Conservation (phyloP, 495 filamentous ascomycete genomes). For the Hyaloscypha bicolor region DNA sequence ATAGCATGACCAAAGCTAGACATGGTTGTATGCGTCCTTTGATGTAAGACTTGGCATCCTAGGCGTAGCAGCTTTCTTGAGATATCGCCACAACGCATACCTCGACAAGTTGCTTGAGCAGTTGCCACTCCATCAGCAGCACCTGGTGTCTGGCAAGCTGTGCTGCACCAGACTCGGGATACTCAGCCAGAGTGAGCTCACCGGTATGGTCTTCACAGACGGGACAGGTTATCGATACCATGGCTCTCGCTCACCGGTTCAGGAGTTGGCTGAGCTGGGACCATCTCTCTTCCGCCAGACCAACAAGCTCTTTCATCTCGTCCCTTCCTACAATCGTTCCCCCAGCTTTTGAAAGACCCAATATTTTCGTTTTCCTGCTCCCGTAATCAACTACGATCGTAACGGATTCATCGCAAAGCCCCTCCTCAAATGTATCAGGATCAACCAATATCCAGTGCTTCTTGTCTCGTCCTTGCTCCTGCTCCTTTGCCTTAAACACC, state of each 20-base stretch:
- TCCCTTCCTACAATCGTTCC: constrained; percentile 61
- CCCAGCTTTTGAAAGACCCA: constrained; percentile 80
- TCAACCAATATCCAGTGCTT: constrained; percentile 80
- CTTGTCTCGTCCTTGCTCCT: constrained; percentile 46
- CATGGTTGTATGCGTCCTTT: background rate
- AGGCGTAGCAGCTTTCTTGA: background rate
- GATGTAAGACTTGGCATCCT: background rate
- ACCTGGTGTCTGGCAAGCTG: background rate
- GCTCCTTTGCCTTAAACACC: constrained; percentile 71
- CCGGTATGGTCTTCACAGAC: background rate
- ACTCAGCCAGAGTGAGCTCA: background rate
- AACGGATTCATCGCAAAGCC: constrained; percentile 70
- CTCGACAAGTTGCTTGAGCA: background rate
- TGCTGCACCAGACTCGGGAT: background rate
- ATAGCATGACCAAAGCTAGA: background rate
- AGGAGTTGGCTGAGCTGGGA: constrained; percentile 45
- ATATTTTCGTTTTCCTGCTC: constrained; percentile 54
- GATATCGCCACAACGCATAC: background rate
- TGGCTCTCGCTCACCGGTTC: background rate
- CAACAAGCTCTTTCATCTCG: constrained; percentile 57
- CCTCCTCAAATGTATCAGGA: constrained; percentile 89
- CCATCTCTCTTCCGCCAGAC: constrained; percentile 57
- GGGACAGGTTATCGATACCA: background rate
- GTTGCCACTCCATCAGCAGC: background rate
- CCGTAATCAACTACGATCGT: constrained; percentile 70